Evolutionary conservation across 345 rosid genomes (phyloP).

Genomic region (Eutrema yunnanense): DNA sequence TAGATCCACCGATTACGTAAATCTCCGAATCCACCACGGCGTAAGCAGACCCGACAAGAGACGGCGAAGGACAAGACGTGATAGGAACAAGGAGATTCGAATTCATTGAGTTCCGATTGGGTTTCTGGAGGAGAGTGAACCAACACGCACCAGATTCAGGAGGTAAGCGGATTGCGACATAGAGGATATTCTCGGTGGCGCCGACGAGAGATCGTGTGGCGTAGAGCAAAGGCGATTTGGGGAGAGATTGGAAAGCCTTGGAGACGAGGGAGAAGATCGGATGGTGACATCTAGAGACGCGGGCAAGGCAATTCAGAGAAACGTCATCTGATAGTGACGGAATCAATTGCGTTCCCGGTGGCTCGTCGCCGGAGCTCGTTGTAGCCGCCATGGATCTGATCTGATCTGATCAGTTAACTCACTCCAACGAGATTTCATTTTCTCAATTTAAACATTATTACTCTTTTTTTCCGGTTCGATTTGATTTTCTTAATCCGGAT

Average conservation of each 20-base stretch:
- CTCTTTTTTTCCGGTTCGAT: background rate
- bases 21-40: slow-evolving; percentile 48
- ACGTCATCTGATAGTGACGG: slow-evolving; percentile 52
- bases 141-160: slow-evolving; percentile 35
- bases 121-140: slow-evolving; percentile 41
- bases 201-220: slow-evolving; percentile 50
- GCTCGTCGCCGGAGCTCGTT: slow-evolving; percentile 13
- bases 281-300: slow-evolving; percentile 53
- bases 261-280: slow-evolving; percentile 68
- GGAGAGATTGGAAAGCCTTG: slow-evolving; percentile 45
- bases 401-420: background rate
- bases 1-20: slow-evolving; percentile 72
- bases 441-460: background rate
- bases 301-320: slow-evolving; percentile 57
- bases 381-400: slow-evolving; percentile 21
- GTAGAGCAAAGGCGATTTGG: slow-evolving; percentile 57
- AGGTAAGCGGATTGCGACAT: slow-evolving; percentile 55
- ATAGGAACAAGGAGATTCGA: slow-evolving; percentile 37
- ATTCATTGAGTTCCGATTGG: background rate
- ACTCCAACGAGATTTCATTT: background rate
- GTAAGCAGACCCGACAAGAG: slow-evolving; percentile 56
- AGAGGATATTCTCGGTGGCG: slow-evolving; percentile 48
- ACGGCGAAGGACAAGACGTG: slow-evolving; percentile 48
- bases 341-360: slow-evolving; percentile 15
- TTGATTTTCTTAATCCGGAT: background rate